Base-by-base conservation (phyloP, 768 basidiomycete genomes). In the Rhodosporidiobolus sp. region DNA sequence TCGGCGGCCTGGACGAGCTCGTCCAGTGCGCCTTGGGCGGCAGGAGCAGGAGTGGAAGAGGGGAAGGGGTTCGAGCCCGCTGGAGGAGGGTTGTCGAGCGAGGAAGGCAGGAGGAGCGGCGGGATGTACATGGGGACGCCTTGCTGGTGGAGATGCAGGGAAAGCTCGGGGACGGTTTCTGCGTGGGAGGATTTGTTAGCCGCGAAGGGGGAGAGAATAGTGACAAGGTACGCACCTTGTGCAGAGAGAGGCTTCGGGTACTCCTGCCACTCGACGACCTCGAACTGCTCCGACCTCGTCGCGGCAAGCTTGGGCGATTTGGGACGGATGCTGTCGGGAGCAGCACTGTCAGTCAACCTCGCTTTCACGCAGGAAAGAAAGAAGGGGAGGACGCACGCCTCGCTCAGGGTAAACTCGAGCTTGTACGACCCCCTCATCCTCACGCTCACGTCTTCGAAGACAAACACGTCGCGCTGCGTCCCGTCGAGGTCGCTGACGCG, bases 361-460 rank as follows among this genome's bases (percentile, higher is more conserved):
- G 7, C 8, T n/a, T n/a, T n/a, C n/a, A n/a, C n/a, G n/a, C n/a
- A 59, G 30, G 54, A 43, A 35, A 20, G 32, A 55, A 24, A n/a
- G 38, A 32, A 56, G 57, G 35, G 46, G 60, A 55, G 8, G 14
- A 46, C 65, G 76, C 88, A 85, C 83, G 88, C 92, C 86, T 87
- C 77, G 88, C 88, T 77, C 91, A 86, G 78, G 86, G 86, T 81
- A 91, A 75, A 75, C 84, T 63, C 94, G 84, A 61, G 84, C 78
- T 87, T 86, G 82, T 88, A 96, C 26, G 84, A 85, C 14, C 93
- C 93, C 34, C 86, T 84, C 83, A 86, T 86, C 26, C 91, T 86
- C 67, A 95, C 87, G 79, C 91, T 92, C 77, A 91, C 91, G 81
- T 96, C 93, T 12, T 93, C 89, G 78, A 94, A 96, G 65, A 93